phyloP scores from a whole-genome alignment of 106 monocot genomes.

The Dendrobium huoshanense region DNA sequence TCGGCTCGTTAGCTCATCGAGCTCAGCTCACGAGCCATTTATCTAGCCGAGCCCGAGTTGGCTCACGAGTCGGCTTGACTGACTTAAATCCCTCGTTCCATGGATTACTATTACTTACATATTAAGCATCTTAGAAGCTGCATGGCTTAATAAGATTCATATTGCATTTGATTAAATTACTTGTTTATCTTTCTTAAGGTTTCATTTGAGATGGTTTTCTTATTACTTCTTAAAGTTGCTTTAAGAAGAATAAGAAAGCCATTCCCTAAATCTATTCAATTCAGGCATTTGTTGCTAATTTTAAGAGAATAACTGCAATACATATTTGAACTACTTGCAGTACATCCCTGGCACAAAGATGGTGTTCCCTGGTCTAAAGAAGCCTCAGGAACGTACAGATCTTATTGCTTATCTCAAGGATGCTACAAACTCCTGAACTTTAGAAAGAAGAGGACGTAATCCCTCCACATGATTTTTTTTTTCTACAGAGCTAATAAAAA shows the following conservation, averaged over 20 bases:
- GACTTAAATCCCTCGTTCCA: no score
- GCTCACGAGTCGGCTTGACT: no score
- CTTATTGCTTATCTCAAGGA: conserved; percentile 28
- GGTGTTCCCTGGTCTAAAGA: conserved; percentile 31
- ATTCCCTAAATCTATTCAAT: no score
- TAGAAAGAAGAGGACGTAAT: background rate
- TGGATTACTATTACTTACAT: no score
- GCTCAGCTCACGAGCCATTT: no score
- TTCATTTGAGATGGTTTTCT: no score
- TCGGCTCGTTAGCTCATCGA: no score
- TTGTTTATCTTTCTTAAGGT: background rate
- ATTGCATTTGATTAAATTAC: background rate
- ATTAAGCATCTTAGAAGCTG: background rate
- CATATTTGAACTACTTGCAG: conserved; percentile 9
- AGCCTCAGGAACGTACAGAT: conserved; percentile 21
- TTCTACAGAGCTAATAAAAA: background rate
- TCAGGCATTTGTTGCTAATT: background rate
- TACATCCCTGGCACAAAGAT: conserved; percentile 32
- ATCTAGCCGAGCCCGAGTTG: no score
- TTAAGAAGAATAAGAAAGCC: no score
- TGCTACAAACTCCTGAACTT: background rate
- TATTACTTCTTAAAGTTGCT: no score
- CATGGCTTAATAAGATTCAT: background rate
- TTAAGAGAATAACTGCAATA: no score
- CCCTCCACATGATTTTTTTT: background rate